phyloP scores from a whole-genome alignment of 139 green algal genomes.

The Axilococcus clingmanii region DNA sequence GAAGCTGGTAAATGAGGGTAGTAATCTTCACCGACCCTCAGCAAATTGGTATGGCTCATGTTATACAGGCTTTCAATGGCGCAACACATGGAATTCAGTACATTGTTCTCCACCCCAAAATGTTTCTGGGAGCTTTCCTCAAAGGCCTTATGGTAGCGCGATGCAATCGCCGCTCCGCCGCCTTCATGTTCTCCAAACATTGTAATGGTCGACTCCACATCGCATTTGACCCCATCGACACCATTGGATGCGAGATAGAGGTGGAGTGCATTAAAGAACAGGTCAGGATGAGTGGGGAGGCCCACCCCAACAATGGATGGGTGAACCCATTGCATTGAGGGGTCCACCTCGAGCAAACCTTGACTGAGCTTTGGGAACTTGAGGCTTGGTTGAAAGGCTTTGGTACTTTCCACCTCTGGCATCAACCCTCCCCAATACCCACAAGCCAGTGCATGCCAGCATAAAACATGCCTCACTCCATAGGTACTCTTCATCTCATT shows the following conservation, averaged over 20 bases:
- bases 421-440: constrained; percentile 31
- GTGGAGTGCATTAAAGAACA: constrained; percentile 49
- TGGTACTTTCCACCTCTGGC: neutral
- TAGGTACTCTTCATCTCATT: constrained; percentile 12
- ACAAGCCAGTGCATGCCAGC: constrained; percentile 77
- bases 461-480: constrained; percentile 62
- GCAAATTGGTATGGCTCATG: neutral
- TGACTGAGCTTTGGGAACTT: neutral
- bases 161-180: constrained; percentile 44
- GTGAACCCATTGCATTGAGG: constrained; percentile 28
- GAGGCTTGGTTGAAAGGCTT: constrained; percentile 7
- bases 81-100: constrained; percentile 99
- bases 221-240: constrained; percentile 62
- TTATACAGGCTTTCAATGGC: constrained; percentile 70
- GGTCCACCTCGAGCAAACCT: constrained; percentile 33
- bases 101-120: constrained; percentile 80
- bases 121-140: constrained; percentile 60
- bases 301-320: constrained; percentile 27
- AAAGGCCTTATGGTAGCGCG: constrained; percentile 52
- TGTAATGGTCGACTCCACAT: constrained; percentile 40
- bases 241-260: constrained; percentile 30
- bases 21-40: neutral
- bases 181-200: constrained; percentile 24
- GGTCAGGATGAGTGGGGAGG: constrained; percentile 18
- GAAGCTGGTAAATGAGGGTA: constrained; percentile 26